Evolutionary conservation across 805 yeast species (phyloP), one percentile per base, ranked within the genome.

Genomic region (Torulaspora delbrueckii): DNA sequence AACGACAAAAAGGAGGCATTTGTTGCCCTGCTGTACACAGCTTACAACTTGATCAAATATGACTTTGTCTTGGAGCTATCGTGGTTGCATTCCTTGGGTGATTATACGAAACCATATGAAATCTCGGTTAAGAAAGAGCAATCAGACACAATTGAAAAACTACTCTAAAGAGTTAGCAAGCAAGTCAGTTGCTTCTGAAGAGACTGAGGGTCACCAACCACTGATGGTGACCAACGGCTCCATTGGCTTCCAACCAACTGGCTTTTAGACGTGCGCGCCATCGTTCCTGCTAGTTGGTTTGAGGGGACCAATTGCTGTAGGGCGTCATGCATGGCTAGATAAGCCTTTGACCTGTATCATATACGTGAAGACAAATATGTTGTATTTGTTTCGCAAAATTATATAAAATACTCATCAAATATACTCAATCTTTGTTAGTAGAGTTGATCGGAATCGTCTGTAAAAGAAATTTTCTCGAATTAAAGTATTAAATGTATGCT

Each of bases 1-100:
- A 87, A 95, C 32, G 98, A 96, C 56, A 93, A 93, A 72, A 88
- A 84, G 68, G 99, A 93, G 73, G 86, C 96, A 59, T 86, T 88
- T 63, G 84, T 89, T 59, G 97, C 96, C 5, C 78, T 90, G 50
- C 75, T 93, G 61, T 93, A 84, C 71, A 73, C 87, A 5, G 86
- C 95, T 60, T 93, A 93, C 67, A 86, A 84, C 42, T 72, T 83
- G 60, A 74, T 93, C 54, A 79, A 79, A 43, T 81, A 79, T 54
- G 99, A 93, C 61, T 82, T 82, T 59, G 96, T 91, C 16, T 69
- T 84, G 55, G 99, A 93, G 67, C 71, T 89, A 54, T 76, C 95
- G 27, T 93, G 99, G 99, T 74, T 95, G 63, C 84, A 88, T 68
- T 77, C 78, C 55, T 78, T 93, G 69, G 78, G 71, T 52, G 91